These are phyloP conservation scores for Hypoxylon sp. DNA, from an alignment of 2,329 filamentous ascomycete species.

Conservation along the genomic window DNA sequence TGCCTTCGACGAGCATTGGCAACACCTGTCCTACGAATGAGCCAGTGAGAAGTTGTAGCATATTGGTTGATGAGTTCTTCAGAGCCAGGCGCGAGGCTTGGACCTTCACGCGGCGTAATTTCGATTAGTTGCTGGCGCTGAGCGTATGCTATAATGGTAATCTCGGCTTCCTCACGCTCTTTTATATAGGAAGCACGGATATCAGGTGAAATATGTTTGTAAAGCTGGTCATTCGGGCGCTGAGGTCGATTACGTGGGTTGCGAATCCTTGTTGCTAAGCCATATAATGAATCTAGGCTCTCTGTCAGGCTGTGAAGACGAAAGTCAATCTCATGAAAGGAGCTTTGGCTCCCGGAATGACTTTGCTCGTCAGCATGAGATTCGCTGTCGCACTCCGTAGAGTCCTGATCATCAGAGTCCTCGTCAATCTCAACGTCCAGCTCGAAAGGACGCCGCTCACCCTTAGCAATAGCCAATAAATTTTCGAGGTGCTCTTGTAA, in stretches of 20 bases:
- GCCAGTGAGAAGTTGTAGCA: constrained; percentile 25
- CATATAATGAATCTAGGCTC: constrained; percentile 26
- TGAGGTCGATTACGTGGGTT: constrained; percentile 39
- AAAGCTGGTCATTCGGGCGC: constrained; percentile 30
- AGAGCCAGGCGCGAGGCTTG: not conserved
- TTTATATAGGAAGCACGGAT: not conserved
- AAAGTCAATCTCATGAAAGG: constrained; percentile 25
- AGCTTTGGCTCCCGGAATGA: not conserved
- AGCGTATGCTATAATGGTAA: constrained; percentile 23
- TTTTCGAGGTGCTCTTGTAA: not conserved
- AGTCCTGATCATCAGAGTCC: not conserved
- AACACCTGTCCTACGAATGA: constrained; percentile 32
- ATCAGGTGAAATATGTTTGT: constrained; percentile 18
- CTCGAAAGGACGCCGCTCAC: not conserved
- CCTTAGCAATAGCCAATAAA: not conserved
- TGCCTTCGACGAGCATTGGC: constrained; percentile 38
- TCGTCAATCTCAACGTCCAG: not conserved
- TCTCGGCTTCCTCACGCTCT: constrained; percentile 29
- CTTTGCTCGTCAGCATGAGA: not conserved
- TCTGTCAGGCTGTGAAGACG: constrained; percentile 15
- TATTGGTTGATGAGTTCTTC: not conserved
- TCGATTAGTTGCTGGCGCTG: constrained; percentile 8
- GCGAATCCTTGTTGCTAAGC: constrained; percentile 32
- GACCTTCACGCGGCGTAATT: not conserved
- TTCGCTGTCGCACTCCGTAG: not conserved